A percentile compares a stretch with the other conserved stretches of the same genome.
Conservation (phyloP, 306 rosid species). For the Casuarina equisetifolia region DNA sequence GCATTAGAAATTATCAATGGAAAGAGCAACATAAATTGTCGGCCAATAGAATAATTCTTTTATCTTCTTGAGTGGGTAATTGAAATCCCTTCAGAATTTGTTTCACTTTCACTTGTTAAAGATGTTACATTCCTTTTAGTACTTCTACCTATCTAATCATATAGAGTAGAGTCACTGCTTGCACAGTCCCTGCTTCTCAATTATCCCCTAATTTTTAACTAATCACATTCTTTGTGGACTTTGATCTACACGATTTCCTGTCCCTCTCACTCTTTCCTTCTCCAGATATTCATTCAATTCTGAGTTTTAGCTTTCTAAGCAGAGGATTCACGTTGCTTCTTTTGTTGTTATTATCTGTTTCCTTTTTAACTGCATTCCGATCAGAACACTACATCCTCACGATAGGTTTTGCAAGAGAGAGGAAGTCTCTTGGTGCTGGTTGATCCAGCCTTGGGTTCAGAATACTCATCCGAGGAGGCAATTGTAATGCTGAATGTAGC, state of each 20-base stretch:
- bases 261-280: background rate
- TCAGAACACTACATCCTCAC: too few species aligned
- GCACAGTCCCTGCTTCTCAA: background rate
- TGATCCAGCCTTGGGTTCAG: conserved; percentile 82
- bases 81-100: conserved; percentile 7
- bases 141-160: too few species aligned
- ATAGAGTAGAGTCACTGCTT: background rate
- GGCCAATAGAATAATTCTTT: conserved; percentile 77
- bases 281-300: background rate
- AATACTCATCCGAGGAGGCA: conserved; percentile 67
- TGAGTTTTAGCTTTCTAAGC: background rate
- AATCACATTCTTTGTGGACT: background rate
- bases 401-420: conserved; percentile 77
- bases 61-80: conserved; percentile 97
- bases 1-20: conserved; percentile 81
- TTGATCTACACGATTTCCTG: background rate
- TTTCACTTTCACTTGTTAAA: conserved; percentile 13
- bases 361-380: background rate
- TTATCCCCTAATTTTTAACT: background rate
- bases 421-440: conserved; percentile 80
- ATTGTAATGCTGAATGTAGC: conserved; percentile 84
- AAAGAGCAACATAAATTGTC: conserved; percentile 87
- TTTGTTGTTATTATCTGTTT: background rate
- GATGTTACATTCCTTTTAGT: background rate
- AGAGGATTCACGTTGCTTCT: background rate